These are phyloP conservation scores for Didymellaceae sp. DNA, from an alignment of 2,329 filamentous ascomycete genomes.

Conservation along the genomic window DNA sequence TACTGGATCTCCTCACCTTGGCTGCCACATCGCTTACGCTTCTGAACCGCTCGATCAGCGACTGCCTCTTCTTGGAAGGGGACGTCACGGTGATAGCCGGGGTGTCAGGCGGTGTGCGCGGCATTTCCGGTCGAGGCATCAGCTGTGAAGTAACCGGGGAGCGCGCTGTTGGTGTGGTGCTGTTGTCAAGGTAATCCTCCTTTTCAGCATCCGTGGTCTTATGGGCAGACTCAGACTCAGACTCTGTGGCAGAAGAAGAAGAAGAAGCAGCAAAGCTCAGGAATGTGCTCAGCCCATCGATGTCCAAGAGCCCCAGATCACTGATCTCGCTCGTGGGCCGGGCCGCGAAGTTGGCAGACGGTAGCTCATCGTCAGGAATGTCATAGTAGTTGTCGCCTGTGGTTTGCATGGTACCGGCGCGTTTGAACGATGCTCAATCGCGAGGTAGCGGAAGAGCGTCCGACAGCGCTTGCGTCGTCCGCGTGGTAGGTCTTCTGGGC, in stretches of 20 bases:
- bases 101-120: slow-evolving; percentile 9
- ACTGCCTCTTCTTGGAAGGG: slow-evolving; percentile 11
- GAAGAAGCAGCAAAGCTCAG: slow-evolving; percentile 11
- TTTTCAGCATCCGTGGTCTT: slow-evolving; percentile 14
- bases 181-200: slow-evolving; percentile 21
- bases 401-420: slow-evolving; percentile 14
- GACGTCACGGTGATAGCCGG: slow-evolving; percentile 14
- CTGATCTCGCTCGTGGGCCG: slow-evolving; percentile 33
- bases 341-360: slow-evolving; percentile 33
- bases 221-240: no score
- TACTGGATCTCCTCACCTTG: slow-evolving; percentile 15
- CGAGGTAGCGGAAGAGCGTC: slow-evolving; percentile 9
- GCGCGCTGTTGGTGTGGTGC: slow-evolving; percentile 8
- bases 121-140: slow-evolving; percentile 10
- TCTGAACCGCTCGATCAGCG: background rate
- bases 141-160: slow-evolving; percentile 3
- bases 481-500: slow-evolving; percentile 7
- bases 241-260: no score
- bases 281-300: slow-evolving; percentile 22
- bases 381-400: slow-evolving; percentile 30
- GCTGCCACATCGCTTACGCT: slow-evolving; percentile 18
- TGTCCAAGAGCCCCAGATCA: slow-evolving; percentile 17
- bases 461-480: slow-evolving; percentile 6
- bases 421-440: slow-evolving; percentile 7
- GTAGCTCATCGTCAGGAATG: slow-evolving; percentile 27